Conservation (phyloP, 129 eudicot species). For the Flaveria ramosissima region DNA sequence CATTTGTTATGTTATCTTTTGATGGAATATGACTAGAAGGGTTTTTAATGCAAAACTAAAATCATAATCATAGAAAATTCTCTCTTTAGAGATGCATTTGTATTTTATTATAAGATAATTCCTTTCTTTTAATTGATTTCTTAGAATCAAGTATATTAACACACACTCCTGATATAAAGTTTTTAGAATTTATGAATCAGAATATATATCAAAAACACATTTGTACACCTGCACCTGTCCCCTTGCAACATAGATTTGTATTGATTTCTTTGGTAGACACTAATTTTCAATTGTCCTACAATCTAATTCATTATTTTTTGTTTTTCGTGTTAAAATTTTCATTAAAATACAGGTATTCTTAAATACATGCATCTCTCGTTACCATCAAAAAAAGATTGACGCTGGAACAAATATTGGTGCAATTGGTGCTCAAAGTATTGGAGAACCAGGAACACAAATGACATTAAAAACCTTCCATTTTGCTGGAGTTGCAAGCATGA, state of each 20-base stretch:
- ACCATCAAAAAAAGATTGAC: constrained; percentile 69
- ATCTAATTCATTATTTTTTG: constrained; percentile 7
- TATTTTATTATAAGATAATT: not conserved
- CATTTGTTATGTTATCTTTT: not conserved
- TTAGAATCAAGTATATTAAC: not conserved
- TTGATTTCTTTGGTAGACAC: not conserved
- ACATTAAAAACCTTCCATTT: constrained; percentile 95
- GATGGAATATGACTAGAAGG: not conserved
- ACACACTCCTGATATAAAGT: not conserved
- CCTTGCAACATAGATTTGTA: not conserved
- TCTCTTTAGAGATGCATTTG: not conserved
- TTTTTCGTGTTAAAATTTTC: not conserved
- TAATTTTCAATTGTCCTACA: constrained; percentile 2
- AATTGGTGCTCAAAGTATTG: constrained; percentile 97
- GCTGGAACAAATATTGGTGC: constrained; percentile 97
- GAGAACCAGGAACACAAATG: constrained; percentile 99
- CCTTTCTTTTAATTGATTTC: not conserved
- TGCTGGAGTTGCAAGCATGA: constrained; percentile 99
- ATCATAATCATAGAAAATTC: not conserved
- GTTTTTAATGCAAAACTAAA: not conserved
- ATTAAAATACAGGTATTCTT: constrained; percentile 60
- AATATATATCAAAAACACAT: not conserved
- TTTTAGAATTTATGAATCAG: not conserved
- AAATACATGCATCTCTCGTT: constrained; percentile 73
- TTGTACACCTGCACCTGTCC: not conserved